Evolutionary conservation across 2,329 filamentous ascomycete genomes (phyloP).

Genomic region (Atkinsonella hypoxylon): DNA sequence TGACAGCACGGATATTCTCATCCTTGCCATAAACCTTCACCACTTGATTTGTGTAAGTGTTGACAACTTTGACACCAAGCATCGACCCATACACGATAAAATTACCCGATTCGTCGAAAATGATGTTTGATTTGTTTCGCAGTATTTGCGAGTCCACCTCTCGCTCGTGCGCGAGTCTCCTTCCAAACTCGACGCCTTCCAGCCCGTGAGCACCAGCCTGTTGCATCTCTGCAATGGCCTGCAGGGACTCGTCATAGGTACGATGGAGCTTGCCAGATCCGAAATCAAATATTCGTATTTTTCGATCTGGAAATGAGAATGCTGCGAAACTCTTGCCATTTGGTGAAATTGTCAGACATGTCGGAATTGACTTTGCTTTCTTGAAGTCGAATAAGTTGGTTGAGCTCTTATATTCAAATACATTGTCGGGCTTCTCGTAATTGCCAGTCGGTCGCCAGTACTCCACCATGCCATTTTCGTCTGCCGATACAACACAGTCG

Average conservation of each 20-base stretch:
- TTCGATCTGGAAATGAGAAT: slow-evolving; percentile 85
- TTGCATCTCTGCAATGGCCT: slow-evolving; percentile 87
- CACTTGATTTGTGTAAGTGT: slow-evolving; percentile 86
- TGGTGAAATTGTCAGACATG: slow-evolving; percentile 74
- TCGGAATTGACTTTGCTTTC: slow-evolving; percentile 77
- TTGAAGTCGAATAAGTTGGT: slow-evolving; percentile 97
- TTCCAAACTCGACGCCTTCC: slow-evolving; percentile 84
- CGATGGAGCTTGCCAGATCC: slow-evolving; percentile 75
- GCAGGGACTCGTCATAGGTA: slow-evolving; percentile 89
- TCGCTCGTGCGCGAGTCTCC: slow-evolving; percentile 72
- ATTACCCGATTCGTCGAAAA: slow-evolving; percentile 92
- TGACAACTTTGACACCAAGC: slow-evolving; percentile 85
- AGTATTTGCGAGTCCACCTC: slow-evolving; percentile 65
- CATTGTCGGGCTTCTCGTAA: slow-evolving; percentile 83
- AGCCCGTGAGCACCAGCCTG: slow-evolving; percentile 77
- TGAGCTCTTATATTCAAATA: slow-evolving; percentile 86
- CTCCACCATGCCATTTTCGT: slow-evolving; percentile 87
- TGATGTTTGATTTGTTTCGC: slow-evolving; percentile 65
- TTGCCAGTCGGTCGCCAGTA: slow-evolving; percentile 78
- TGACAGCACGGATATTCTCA: slow-evolving; percentile 73
- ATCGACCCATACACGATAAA: slow-evolving; percentile 93
- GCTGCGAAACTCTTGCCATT: slow-evolving; percentile 77
- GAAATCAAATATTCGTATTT: slow-evolving; percentile 90
- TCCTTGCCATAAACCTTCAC: slow-evolving; percentile 85
- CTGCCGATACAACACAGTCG: slow-evolving; percentile 83